phyloP scores from a whole-genome alignment of 2,329 filamentous ascomycete species.

The Sarocladiaceae sp. region DNA sequence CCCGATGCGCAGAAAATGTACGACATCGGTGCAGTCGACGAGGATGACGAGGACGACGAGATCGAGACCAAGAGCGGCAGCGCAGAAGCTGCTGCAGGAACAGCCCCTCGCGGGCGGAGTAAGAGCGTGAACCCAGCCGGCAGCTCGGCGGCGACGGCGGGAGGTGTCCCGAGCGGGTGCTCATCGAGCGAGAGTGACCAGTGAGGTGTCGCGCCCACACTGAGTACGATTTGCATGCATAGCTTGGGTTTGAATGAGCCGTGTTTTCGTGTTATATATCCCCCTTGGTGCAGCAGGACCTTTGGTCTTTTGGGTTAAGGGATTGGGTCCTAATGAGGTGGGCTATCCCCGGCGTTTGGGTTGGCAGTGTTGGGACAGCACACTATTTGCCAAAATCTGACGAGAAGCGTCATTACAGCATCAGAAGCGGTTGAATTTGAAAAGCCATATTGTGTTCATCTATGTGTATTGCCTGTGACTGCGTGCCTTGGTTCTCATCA shows the following conservation, averaged over 20 bases:
- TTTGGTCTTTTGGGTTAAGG: no score
- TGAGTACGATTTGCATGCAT: background rate
- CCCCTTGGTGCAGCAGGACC: no score
- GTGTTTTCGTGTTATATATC: no score
- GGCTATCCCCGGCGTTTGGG: background rate
- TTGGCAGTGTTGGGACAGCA: background rate
- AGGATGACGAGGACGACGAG: constrained; percentile 11
- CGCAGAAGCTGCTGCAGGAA: constrained; percentile 28
- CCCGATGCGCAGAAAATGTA: constrained; percentile 25
- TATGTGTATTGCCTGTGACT: no score
- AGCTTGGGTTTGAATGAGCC: background rate
- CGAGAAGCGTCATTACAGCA: constrained; percentile 1
- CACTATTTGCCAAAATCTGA: background rate
- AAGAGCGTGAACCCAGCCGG: constrained; percentile 26
- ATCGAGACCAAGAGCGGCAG: constrained; percentile 17
- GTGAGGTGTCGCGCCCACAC: background rate
- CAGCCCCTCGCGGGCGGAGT: constrained; percentile 21
- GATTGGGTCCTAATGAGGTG: no score
- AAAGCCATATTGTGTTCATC: background rate
- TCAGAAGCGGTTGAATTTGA: background rate
- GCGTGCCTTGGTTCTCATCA: no score
- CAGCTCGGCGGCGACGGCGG: constrained; percentile 37
- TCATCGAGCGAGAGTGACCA: constrained; percentile 29
- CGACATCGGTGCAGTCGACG: constrained; percentile 16
- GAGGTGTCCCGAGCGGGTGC: constrained; percentile 33